A percentile compares a stretch with the other conserved stretches of the same genome.
Conservation (phyloP, 352 stramenopile species). For the Phytopythium sindhum region DNA sequence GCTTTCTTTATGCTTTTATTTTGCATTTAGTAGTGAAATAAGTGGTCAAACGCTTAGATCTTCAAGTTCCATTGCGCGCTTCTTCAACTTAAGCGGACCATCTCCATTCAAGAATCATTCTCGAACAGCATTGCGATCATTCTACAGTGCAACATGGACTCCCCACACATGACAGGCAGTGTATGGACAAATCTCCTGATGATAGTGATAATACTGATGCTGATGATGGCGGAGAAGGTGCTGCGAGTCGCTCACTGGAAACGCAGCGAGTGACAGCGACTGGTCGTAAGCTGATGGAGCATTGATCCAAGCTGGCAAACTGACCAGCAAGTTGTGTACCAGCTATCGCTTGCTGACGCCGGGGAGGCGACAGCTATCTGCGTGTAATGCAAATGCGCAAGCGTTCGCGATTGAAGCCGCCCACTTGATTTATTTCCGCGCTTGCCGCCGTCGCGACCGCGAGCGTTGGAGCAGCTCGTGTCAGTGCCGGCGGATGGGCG, state of each 20-base stretch:
- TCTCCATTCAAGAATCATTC: background rate
- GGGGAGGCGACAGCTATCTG: background rate
- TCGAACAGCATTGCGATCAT: background rate
- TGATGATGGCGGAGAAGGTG: too few relatives aligned
- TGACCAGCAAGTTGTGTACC: too few relatives aligned
- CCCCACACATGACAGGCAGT: too few relatives aligned
- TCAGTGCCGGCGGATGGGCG: background rate
- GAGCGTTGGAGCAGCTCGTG: background rate
- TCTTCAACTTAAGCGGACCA: background rate
- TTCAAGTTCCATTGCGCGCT: background rate
- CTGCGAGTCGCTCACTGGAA: too few relatives aligned
- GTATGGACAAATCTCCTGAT: too few relatives aligned
- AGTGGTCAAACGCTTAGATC: background rate
- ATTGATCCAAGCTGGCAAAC: too few relatives aligned
- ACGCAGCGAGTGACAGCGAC: too few relatives aligned
- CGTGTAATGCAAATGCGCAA: background rate
- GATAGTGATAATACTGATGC: too few relatives aligned
- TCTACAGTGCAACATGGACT: background rate
- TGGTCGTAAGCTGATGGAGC: too few relatives aligned
- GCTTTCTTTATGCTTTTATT: background rate
- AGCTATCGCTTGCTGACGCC: background rate
- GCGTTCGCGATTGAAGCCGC: background rate
- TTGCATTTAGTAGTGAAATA: background rate
- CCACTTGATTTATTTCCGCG: constrained; percentile 1
- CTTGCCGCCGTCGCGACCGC: background rate